Percentiles rank a stretch among this genome's conserved stretches.
Conservation (phyloP, 2,329 filamentous ascomycete genomes). For the Calonectria fujianensis region DNA sequence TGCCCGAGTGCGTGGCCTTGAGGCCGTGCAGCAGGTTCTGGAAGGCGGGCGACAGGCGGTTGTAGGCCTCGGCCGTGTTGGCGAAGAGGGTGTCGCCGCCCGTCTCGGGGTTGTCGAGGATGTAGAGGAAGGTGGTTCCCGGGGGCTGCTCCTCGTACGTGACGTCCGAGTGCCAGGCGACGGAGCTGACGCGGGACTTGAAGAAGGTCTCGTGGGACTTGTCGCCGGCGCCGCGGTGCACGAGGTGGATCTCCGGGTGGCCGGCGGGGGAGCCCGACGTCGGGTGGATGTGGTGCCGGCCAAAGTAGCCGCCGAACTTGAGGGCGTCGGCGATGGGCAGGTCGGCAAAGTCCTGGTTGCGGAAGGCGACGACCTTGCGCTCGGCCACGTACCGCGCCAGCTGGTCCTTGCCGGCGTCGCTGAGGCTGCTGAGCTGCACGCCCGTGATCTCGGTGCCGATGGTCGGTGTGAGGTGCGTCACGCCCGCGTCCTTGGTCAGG, state of each 20-base stretch:
- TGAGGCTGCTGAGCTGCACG: conserved; percentile 82
- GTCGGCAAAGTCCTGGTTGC: conserved; percentile 83
- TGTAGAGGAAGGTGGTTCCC: conserved; percentile 91
- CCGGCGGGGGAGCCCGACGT: conserved; percentile 85
- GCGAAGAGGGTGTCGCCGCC: conserved; percentile 92
- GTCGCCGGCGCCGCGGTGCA: conserved; percentile 79
- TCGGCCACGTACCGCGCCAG: conserved; percentile 84
- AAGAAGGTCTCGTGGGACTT: conserved; percentile 76
- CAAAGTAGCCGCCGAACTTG: conserved; percentile 84
- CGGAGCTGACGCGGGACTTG: conserved; percentile 81
- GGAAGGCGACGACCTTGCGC: conserved; percentile 87
- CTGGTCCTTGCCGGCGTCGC: conserved; percentile 82
- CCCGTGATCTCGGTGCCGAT: conserved; percentile 84
- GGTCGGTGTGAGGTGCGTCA: conserved; percentile 80
- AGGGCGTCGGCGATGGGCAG: conserved; percentile 82
- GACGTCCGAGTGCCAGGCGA: conserved; percentile 93
- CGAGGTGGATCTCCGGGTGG: conserved; percentile 84
- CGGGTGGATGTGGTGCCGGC: conserved; percentile 87
- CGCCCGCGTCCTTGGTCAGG: conserved; percentile 68
- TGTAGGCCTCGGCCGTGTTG: conserved; percentile 87
- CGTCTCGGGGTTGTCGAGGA: conserved; percentile 86
- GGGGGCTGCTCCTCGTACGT: conserved; percentile 93
- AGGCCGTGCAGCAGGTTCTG: conserved; percentile 87
- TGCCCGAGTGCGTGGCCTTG: conserved; percentile 86
- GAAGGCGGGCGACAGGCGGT: conserved; percentile 86